Percentiles rank a stretch among this genome's conserved stretches.
Conservation (phyloP, 2,329 filamentous ascomycete genomes). For the Neofusicoccum umdonicola region DNA sequence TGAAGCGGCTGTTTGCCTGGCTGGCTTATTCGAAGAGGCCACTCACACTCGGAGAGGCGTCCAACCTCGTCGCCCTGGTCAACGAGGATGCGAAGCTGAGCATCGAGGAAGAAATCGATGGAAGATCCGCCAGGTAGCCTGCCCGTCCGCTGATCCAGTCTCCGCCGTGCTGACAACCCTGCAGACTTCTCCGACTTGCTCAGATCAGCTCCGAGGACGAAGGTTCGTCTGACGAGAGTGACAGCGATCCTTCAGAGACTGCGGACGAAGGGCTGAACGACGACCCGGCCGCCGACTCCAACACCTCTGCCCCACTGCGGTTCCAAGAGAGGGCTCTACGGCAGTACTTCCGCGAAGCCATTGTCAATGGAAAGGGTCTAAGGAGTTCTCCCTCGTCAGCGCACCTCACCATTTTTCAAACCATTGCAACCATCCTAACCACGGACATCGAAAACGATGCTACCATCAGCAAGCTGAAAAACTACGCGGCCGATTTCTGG, state of each 20-base stretch:
- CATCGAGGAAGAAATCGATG: conserved; percentile 24
- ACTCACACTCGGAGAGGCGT: conserved; percentile 23
- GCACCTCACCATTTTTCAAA: conserved; percentile 23
- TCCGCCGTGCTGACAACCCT: background rate
- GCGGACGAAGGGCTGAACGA: conserved; percentile 18
- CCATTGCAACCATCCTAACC: conserved; percentile 11
- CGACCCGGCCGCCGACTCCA: conserved; percentile 16
- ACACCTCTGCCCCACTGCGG: conserved; percentile 19
- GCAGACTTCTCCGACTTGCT: conserved; percentile 23
- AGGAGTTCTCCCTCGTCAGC: conserved; percentile 22
- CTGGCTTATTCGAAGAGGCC: conserved; percentile 24
- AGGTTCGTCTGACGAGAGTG: conserved; percentile 18
- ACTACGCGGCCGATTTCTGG: conserved; percentile 22
- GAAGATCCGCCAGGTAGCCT: conserved; percentile 23
- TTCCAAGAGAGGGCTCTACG: conserved; percentile 27
- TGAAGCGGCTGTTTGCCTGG: conserved; percentile 26
- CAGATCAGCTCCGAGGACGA: conserved; percentile 16
- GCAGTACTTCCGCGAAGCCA: conserved; percentile 24
- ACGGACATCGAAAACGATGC: background rate
- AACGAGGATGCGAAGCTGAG: conserved; percentile 20
- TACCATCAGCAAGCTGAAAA: background rate
- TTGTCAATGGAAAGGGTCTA: conserved; percentile 19
- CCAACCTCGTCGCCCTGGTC: conserved; percentile 20
- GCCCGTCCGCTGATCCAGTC: background rate
- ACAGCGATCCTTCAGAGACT: conserved; percentile 19